These are phyloP conservation scores for Leishmania aethiopica DNA, from an alignment of 208 protist species.

Conservation along the genomic window DNA sequence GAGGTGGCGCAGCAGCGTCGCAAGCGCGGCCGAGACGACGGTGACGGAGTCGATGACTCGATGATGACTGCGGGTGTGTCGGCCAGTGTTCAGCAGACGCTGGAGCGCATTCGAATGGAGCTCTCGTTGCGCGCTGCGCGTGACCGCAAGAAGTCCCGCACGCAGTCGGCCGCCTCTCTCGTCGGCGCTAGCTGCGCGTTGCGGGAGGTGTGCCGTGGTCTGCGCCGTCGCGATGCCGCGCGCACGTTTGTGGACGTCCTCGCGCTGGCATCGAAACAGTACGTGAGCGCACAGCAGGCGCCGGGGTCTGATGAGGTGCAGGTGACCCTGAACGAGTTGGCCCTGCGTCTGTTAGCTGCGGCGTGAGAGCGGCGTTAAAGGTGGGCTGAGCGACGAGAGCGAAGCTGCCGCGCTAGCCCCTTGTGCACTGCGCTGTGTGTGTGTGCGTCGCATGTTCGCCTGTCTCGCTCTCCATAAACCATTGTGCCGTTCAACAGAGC, in stretches of 20 bases:
- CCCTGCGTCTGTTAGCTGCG: slow-evolving; percentile 25
- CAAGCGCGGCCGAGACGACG: slow-evolving; percentile 23
- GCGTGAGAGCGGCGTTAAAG: not conserved
- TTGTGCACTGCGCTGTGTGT: not conserved
- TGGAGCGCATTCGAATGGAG: slow-evolving; percentile 53
- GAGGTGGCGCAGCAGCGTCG: slow-evolving; percentile 7
- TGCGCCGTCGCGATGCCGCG: slow-evolving; percentile 72
- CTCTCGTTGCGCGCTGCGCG: slow-evolving; percentile 5
- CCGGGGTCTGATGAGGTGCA: slow-evolving; percentile 36
- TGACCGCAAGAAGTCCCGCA: slow-evolving; percentile 22
- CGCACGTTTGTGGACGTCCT: slow-evolving; percentile 84
- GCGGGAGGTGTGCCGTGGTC: slow-evolving; percentile 43
- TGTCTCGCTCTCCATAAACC: not conserved
- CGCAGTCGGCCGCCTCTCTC: slow-evolving; percentile 24
- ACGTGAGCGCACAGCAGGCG: slow-evolving; percentile 47
- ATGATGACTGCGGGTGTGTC: slow-evolving; percentile 36
- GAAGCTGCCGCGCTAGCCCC: not conserved
- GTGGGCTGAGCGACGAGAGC: not conserved
- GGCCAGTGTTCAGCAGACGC: slow-evolving; percentile 42
- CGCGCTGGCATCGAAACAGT: slow-evolving; percentile 72
- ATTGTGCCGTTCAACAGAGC: not conserved
- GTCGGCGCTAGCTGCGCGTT: slow-evolving; percentile 48
- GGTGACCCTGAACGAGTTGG: slow-evolving; percentile 40
- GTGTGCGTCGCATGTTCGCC: not conserved
- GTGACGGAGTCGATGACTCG: slow-evolving; percentile 9